Evolutionary conservation across 2,329 filamentous ascomycete genomes (phyloP).

Genomic region (Proliferodiscus dingleyae): DNA sequence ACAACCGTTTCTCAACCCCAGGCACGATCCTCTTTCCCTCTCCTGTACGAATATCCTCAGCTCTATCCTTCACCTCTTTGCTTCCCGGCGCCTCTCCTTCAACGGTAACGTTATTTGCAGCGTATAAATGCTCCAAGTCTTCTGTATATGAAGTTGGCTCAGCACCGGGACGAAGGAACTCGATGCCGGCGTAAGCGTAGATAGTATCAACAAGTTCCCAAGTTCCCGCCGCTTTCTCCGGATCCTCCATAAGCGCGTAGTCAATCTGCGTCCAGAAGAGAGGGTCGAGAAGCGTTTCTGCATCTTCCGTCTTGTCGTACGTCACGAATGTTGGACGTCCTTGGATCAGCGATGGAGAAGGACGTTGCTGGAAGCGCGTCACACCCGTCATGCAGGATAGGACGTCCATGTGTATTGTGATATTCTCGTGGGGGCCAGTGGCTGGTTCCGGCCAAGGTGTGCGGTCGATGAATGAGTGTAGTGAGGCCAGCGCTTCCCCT

Average conservation of each 20-base stretch:
- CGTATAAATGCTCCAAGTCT: conserved; percentile 21
- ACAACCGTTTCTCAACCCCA: conserved; percentile 19
- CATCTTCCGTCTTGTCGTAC: conserved; percentile 62
- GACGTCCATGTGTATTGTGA: conserved; percentile 59
- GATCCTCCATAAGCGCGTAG: conserved; percentile 55
- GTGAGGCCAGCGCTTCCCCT: conserved; percentile 64
- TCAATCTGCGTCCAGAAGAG: conserved; percentile 61
- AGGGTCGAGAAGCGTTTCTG: conserved; percentile 38
- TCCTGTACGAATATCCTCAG: conserved; percentile 42
- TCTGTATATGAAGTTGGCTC: conserved; percentile 16
- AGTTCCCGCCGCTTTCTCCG: conserved; percentile 41
- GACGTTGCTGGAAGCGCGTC: conserved; percentile 54
- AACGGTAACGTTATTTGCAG: conserved; percentile 22
- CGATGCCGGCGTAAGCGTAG: conserved; percentile 53
- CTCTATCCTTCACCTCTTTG: conserved; percentile 22
- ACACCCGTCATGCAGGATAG: conserved; percentile 67
- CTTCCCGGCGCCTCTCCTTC: conserved; percentile 8
- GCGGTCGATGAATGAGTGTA: conserved; percentile 38
- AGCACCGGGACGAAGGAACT: conserved; percentile 48
- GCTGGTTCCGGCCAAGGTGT: background rate
- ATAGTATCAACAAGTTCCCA: conserved; percentile 56
- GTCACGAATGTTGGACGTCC: conserved; percentile 23
- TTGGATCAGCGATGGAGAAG: conserved; percentile 9
- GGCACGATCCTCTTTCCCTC: conserved; percentile 18
- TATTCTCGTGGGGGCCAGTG: conserved; percentile 23